Evolutionary conservation across 345 rosid genomes (phyloP), one percentile per base, ranked within the genome.

Genomic region (Gynandropsis gynandra): DNA sequence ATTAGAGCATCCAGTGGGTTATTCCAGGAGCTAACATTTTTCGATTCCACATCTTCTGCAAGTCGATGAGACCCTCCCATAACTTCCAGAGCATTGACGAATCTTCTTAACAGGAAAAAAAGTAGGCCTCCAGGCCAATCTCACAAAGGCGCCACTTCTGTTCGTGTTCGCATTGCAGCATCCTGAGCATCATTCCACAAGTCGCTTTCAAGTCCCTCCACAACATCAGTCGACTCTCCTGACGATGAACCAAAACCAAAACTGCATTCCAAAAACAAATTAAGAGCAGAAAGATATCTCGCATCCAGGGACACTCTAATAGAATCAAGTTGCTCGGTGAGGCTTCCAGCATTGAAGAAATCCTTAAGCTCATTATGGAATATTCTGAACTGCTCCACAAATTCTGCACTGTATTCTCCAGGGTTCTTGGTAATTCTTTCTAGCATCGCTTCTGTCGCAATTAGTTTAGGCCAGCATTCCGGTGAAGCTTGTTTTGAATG

Each of bases 111-210:
- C 20, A 29, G 19, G 16, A 42, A 77, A 84, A 90, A 47, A 84
- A 80, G 67, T 84, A 82, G 73, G 83, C 98, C 72, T 90, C 98
- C 5, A 90, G 95, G 50, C 96, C 98, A 55, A 84, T 90, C 80
- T 90, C 98, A 67, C 80, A 82, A 54, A 90, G 95, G 29, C 98
- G 95, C 98, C 98, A 90, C 92, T 90, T 90, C 66, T 90, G 98
- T n/a, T 42, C 96, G 96, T 82, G 67, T 74, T 17, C 92, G 96
- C 61, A 90, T 87, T 57, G 98, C 95, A 65, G 83, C 64, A 76
- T 87, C 98, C 62, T 95, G 67, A 63, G 98, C 98, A 82, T 90
- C 98, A 73, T 87, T 90, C 56, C 98, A 74, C 35, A 82, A 71
- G 62, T 95, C 96, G 58, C 96, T 87, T 62, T 80, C 92, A 42